Percentiles rank a stretch among this genome's conserved stretches.
These are phyloP conservation scores for Aureococcus anophagefferens DNA, from an alignment of 108 stramenopile genomes.

Conservation along the genomic window DNA sequence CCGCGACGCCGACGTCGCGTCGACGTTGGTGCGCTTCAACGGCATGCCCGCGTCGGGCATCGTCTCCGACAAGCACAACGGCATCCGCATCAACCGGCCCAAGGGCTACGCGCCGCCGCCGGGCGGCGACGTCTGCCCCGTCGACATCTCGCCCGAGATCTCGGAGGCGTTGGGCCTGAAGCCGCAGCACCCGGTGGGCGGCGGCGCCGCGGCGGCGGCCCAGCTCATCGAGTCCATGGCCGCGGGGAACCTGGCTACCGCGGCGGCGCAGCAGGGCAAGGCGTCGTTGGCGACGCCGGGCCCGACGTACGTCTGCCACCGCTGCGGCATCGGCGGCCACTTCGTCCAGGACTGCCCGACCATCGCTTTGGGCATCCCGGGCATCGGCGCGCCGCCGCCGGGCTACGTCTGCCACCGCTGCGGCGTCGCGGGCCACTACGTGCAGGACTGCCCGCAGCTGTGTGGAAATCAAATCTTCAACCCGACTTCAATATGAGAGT, in stretches of 20 bases:
- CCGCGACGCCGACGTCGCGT: background rate
- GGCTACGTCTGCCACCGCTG: slow-evolving; percentile 22
- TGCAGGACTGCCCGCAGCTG: slow-evolving; percentile 26
- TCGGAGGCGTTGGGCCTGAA: too few relatives aligned
- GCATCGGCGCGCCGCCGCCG: background rate
- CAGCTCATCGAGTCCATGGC: too few relatives aligned
- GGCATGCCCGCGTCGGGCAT: background rate
- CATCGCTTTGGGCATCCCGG: background rate
- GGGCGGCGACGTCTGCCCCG: background rate
- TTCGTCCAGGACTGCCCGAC: slow-evolving; percentile 23
- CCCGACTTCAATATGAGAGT: too few relatives aligned
- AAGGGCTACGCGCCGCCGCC: background rate
- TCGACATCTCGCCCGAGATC: too few relatives aligned
- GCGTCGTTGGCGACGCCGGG: background rate
- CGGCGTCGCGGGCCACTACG: slow-evolving; percentile 18
- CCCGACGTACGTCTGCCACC: slow-evolving; percentile 15
- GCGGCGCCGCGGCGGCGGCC: too few relatives aligned
- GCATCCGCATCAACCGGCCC: background rate
- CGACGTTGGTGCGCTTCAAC: background rate
- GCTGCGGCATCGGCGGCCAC: slow-evolving; percentile 21
- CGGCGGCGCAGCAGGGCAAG: too few relatives aligned
- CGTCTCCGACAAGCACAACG: background rate
- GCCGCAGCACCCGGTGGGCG: too few relatives aligned
- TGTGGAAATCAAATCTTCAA: too few relatives aligned
- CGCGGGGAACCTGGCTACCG: too few relatives aligned